phyloP scores from a whole-genome alignment of 192 early-diverging fungal species.

The Backusella mclennaniae region DNA sequence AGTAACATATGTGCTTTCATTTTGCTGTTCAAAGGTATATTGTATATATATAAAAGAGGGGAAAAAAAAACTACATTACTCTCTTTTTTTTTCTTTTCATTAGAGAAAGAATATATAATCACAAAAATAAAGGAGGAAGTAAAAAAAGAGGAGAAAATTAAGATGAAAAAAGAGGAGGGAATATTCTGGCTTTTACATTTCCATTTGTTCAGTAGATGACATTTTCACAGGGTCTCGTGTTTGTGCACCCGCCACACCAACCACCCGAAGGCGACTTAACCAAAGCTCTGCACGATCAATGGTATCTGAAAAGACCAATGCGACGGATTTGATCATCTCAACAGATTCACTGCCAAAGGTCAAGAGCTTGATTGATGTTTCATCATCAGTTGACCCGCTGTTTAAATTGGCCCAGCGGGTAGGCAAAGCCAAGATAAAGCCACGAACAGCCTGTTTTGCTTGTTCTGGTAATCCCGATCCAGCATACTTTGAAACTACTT shows the following conservation, averaged over 20 bases:
- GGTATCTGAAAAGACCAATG: constrained; percentile 66
- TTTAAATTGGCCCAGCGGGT: constrained; percentile 65
- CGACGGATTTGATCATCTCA: constrained; percentile 65
- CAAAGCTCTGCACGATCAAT: constrained; percentile 65
- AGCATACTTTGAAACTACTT: constrained; percentile 85
- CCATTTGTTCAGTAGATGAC: not conserved
- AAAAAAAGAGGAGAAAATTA: not conserved
- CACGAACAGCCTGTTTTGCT: constrained; percentile 78
- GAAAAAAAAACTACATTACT: not conserved
- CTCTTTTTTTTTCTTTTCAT: not conserved
- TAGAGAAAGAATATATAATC: not conserved
- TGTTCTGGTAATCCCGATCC: constrained; percentile 80
- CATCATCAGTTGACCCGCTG: constrained; percentile 7
- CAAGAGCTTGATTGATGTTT: constrained; percentile 46
- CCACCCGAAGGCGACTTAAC: constrained; percentile 47
- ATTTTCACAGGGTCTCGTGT: constrained; percentile 7
- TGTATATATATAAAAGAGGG: not conserved
- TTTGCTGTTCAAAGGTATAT: not conserved
- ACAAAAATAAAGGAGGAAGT: constrained; percentile 11
- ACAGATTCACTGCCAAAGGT: constrained; percentile 69
- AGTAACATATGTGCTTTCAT: no score
- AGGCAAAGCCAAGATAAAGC: constrained; percentile 82
- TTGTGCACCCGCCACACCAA: constrained; percentile 17
- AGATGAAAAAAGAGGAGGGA: not conserved
- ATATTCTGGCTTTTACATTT: not conserved